A percentile compares a stretch with the other conserved stretches of the same genome.
phyloP scores from a whole-genome alignment of 2,329 filamentous ascomycete genomes.

The Fusarium virguliforme region DNA sequence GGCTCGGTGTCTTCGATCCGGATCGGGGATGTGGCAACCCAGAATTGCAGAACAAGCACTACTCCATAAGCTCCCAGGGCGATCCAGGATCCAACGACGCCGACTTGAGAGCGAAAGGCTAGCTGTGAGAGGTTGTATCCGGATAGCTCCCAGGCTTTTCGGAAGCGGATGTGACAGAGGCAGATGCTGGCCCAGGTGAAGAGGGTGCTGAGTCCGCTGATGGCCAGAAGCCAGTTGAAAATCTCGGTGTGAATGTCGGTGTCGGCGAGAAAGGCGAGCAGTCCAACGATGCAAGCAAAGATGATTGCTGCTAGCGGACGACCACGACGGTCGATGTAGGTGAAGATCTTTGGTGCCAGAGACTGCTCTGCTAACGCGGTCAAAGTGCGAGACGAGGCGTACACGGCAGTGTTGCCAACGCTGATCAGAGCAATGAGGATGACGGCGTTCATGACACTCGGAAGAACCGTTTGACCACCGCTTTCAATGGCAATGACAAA shows the following conservation, averaged over 20 bases:
- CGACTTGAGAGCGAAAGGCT: conserved; percentile 84
- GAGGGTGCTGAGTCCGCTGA: conserved; percentile 80
- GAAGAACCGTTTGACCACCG: conserved; percentile 83
- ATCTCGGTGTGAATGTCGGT: conserved; percentile 72
- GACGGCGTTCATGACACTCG: conserved; percentile 93
- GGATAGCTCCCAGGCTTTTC: conserved; percentile 78
- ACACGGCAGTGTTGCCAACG: conserved; percentile 92
- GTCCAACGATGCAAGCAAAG: conserved; percentile 76
- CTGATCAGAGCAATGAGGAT: conserved; percentile 93
- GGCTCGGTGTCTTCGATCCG: neutral
- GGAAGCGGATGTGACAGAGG: conserved; percentile 90
- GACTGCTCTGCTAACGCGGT: conserved; percentile 68
- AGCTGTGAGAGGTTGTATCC: conserved; percentile 81
- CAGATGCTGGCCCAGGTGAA: conserved; percentile 90
- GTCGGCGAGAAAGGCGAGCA: conserved; percentile 83
- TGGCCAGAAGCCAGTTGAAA: conserved; percentile 85
- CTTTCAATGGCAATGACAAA: conserved; percentile 94
- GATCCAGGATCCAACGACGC: conserved; percentile 85
- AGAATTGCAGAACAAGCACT: conserved; percentile 88
- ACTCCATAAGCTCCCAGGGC: conserved; percentile 83
- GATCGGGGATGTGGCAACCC: conserved; percentile 85
- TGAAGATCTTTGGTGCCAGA: conserved; percentile 83
- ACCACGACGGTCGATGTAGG: conserved; percentile 86
- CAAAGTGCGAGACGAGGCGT: conserved; percentile 80
- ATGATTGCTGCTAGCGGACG: conserved; percentile 82